Base-by-base conservation (phyloP, 768 basidiomycete species). In the Collybiopsis confluens region DNA sequence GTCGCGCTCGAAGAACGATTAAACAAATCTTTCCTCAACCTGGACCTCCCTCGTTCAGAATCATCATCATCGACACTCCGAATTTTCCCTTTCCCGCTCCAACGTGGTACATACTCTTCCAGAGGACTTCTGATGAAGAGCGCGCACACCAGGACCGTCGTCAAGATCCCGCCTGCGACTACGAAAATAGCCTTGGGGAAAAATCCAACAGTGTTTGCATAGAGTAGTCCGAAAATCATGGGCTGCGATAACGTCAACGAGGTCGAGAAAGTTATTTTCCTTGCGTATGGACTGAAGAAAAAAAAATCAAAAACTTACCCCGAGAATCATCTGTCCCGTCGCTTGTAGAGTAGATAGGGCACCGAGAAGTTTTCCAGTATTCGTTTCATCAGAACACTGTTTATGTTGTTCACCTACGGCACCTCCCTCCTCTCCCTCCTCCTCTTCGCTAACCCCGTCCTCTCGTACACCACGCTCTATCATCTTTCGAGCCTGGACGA, bases 121-220 rank as follows among this genome's bases (percentile, higher is more conserved):
- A 72, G 66, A 7, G 78, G 78, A 33, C 72, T 77, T 45, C 71
- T 64, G 35, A 79, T 73, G 23, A 74, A 60, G 56, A 73, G 53
- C 52, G 74, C 56, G 52, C 75, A 62, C 30, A 64, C 40, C 18
- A 79, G 53, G 28, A 74, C 66, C 28, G 67, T 61, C 26, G 73
- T 58, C 55, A 86, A 67, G 38, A 90, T 71, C 7, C 69, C 73
- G 2, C 72, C 77, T 15, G 84, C 85, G 8, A 75, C 65, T 13
- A 68, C 73, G 60, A 92, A 92, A 42, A 92, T 79, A 3, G 86
- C 76, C 69, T 85, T 86, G 18, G 90, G 89, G 60, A 72, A 86
- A 5, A 64, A 72, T 2, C 79, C 85, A 21, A 90, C 87, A 0
- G 88, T 89, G 45, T 66, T 71, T 58, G 82, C 80, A 70, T 88